phyloP scores from a whole-genome alignment of 495 filamentous ascomycete genomes.

The Lichina pygmaea region DNA sequence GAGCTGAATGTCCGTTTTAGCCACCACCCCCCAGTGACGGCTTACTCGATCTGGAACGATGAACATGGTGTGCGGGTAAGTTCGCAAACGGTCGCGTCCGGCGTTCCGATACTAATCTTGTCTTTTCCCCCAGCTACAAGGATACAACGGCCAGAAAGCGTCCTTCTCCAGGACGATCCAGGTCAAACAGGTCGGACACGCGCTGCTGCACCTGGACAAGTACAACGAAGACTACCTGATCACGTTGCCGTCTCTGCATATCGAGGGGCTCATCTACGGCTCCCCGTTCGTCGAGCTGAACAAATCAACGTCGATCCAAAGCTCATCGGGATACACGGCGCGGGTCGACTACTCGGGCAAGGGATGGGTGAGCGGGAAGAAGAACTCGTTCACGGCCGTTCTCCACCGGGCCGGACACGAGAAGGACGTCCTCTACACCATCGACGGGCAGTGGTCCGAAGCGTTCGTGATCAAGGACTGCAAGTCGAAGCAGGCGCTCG shows the following conservation, averaged over 20 bases:
- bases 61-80: slow-evolving; percentile 47
- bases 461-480: slow-evolving; percentile 52
- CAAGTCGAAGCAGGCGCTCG: slow-evolving; percentile 39
- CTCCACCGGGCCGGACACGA: slow-evolving; percentile 55
- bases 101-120: background rate
- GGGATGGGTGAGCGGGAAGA: slow-evolving; percentile 86
- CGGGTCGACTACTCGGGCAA: slow-evolving; percentile 82
- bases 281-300: slow-evolving; percentile 80
- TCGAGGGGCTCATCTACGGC: slow-evolving; percentile 80
- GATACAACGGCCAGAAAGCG: slow-evolving; percentile 95
- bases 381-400: slow-evolving; percentile 65
- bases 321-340: slow-evolving; percentile 64
- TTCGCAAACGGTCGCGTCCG: background rate
- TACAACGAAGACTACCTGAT: slow-evolving; percentile 62
- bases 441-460: slow-evolving; percentile 82
- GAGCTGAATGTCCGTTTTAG: slow-evolving; percentile 16
- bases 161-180: slow-evolving; percentile 81
- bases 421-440: slow-evolving; percentile 58
- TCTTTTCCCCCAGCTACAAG: slow-evolving; percentile 31
- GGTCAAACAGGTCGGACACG: slow-evolving; percentile 89
- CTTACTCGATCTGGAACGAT: slow-evolving; percentile 71
- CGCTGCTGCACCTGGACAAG: slow-evolving; percentile 47
- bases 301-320: slow-evolving; percentile 52
- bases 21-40: slow-evolving; percentile 93
- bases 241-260: slow-evolving; percentile 75